Base-by-base conservation (phyloP, 176 grass and related monocot species). In the Rhynchospora pubera region DNA sequence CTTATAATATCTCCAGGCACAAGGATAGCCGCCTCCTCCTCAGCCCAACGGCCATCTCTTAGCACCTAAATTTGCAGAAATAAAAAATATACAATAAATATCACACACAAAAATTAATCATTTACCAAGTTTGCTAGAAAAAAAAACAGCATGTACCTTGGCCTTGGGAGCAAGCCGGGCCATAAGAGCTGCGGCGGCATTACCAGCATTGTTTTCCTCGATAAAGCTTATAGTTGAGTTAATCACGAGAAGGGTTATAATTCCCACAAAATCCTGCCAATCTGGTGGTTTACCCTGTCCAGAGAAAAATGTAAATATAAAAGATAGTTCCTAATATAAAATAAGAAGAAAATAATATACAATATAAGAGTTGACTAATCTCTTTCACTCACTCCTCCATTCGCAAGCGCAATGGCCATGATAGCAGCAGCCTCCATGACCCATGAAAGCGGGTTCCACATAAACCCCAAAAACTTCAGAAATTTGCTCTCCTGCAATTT, bases 181-280 rank as follows among this genome's bases (percentile, higher is more conserved):
- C 93, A 97, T 97, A 65, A 97, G 93, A 34, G 91, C 93, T 0
- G 93, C 93, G 0, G 93, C 93, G 0, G 93, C 93, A 88, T 93
- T 97, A 3, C 93, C 93, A 0, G 93, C 93, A 86, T 97, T 93
- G 89, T 97, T 97, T 85, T 97, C 93, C 83, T 97, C 93, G 11
- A 93, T 91, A 77, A 97, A 97, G 24, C 91, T 93, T 79, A 97
- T 91, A 12, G 93, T 97, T 30, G 93, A 97, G 72, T 97, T 93
- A 79, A 97, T 93, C n/a, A 97, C 21, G 23, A 97, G 93, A 83
- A 97, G 78, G 16, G 89, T 89, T 63, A 97, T 93, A 70, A 97
- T 97, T 2, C 93, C 93, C 24, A 97, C 87, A 7, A 97, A 97
- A 58, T 97, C 93, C 64, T 91, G 93, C 93, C 93, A 97, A 78